A percentile compares a stretch with the other conserved stretches of the same genome.
These are phyloP conservation scores for Nematocida minor DNA, from an alignment of 371 early-diverging fungal species.

Conservation along the genomic window DNA sequence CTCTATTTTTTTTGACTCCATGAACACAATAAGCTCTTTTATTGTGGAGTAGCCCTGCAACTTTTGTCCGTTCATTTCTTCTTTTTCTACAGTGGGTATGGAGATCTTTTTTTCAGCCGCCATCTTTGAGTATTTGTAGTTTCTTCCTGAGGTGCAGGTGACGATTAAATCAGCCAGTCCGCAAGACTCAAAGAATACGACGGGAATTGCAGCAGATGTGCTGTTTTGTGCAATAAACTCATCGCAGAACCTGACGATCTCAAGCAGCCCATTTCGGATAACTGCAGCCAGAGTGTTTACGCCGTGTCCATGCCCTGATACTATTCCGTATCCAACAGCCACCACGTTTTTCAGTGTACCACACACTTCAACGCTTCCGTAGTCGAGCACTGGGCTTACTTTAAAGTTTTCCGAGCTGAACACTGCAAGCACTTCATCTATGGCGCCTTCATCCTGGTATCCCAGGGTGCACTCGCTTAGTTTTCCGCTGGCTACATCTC, in stretches of 20 bases:
- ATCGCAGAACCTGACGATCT: slow-evolving; percentile 83
- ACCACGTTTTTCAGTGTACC: slow-evolving; percentile 95
- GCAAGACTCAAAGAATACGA: slow-evolving; percentile 74
- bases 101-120: slow-evolving; percentile 64
- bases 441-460: slow-evolving; percentile 70
- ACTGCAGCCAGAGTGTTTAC: slow-evolving; percentile 91
- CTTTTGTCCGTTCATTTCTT: slow-evolving; percentile 84
- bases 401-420: slow-evolving; percentile 80
- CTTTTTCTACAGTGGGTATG: slow-evolving; percentile 79
- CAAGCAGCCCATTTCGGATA: slow-evolving; percentile 83
- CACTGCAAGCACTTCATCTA: slow-evolving; percentile 70
- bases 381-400: slow-evolving; percentile 74
- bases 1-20: slow-evolving; percentile 62
- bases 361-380: slow-evolving; percentile 84
- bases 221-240: slow-evolving; percentile 70
- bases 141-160: slow-evolving; percentile 87
- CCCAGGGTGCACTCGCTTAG: slow-evolving; percentile 82
- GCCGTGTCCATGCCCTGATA: slow-evolving; percentile 76
- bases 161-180: slow-evolving; percentile 82
- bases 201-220: slow-evolving; percentile 72
- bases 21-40: slow-evolving; percentile 75
- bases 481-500: slow-evolving; percentile 80
- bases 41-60: slow-evolving; percentile 88
- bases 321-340: slow-evolving; percentile 89
- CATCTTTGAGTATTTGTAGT: slow-evolving; percentile 72